phyloP scores from a whole-genome alignment of 2,329 filamentous ascomycete genomes.

The Alternaria sp. region DNA sequence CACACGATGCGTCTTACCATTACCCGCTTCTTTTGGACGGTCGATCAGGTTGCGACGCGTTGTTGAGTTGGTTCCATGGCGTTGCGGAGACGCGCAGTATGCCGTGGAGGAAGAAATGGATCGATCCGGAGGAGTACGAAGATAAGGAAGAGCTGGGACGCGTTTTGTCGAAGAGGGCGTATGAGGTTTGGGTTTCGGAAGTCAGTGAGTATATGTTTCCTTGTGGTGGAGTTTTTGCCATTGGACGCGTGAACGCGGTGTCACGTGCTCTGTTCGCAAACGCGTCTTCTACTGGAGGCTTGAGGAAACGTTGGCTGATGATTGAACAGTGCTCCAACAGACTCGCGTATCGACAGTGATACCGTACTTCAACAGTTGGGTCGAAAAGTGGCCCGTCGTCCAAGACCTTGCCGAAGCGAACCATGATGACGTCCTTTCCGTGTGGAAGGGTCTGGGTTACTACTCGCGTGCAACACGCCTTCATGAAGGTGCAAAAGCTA shows the following conservation, averaged over 20 bases:
- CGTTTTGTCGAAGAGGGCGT: conserved; percentile 63
- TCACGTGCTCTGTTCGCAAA: conserved; percentile 19
- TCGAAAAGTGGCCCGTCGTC: conserved; percentile 66
- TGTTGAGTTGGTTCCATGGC: conserved; percentile 42
- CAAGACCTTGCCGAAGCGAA: conserved; percentile 61
- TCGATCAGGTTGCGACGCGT: conserved; percentile 16
- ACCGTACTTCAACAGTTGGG: conserved; percentile 69
- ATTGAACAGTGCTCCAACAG: conserved; percentile 64
- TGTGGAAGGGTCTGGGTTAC: conserved; percentile 68
- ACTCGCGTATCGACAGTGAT: conserved; percentile 68
- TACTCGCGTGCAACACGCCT: conserved; percentile 69
- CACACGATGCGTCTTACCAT: conserved; percentile 38
- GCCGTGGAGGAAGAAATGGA: conserved; percentile 62
- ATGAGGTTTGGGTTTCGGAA: conserved; percentile 72
- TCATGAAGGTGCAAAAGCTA: conserved; percentile 62
- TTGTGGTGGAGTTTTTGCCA: background rate
- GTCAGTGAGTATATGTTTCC: conserved; percentile 53
- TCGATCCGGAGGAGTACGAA: conserved; percentile 51
- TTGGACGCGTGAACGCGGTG: conserved; percentile 10
- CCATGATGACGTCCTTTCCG: conserved; percentile 63
- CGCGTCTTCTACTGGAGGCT: background rate
- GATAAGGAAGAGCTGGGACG: conserved; percentile 38
- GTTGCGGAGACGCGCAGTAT: conserved; percentile 43
- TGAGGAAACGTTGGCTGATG: background rate
- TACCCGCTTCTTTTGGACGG: conserved; percentile 37